Conservation (phyloP, 805 yeast species). For the Ogataea populi-albae region DNA sequence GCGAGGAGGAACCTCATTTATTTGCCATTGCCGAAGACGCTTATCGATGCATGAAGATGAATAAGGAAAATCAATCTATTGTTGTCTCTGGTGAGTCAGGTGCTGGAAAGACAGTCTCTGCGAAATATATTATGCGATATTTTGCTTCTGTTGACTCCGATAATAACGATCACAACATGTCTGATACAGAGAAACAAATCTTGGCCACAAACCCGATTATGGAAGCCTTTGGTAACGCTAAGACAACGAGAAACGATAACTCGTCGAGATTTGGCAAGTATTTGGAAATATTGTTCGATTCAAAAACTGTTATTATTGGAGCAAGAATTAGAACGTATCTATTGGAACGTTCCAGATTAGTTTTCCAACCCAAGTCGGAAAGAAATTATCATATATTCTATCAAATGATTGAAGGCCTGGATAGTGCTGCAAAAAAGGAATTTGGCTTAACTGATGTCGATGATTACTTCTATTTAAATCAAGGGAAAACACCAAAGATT, state of each 20-base stretch:
- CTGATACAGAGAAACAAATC: constrained; percentile 89
- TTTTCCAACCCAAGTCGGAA: constrained; percentile 86
- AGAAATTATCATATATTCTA: constrained; percentile 95
- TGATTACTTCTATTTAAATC: constrained; percentile 80
- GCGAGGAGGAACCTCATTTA: constrained; percentile 94
- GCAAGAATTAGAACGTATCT: constrained; percentile 92
- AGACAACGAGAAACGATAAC: constrained; percentile 94
- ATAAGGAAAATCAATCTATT: constrained; percentile 84
- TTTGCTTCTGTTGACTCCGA: constrained; percentile 86
- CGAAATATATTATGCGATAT: constrained; percentile 95
- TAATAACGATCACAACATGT: constrained; percentile 57
- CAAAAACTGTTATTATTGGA: constrained; percentile 77
- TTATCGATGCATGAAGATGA: constrained; percentile 88
- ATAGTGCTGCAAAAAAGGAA: constrained; percentile 49
- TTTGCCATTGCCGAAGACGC: constrained; percentile 99
- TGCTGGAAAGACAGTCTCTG: constrained; percentile 97
- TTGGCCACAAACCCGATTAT: constrained; percentile 95
- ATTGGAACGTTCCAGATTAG: constrained; percentile 90
- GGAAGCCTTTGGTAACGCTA: constrained; percentile 99
- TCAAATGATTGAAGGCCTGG: constrained; percentile 77
- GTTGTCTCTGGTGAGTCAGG: constrained; percentile 98
- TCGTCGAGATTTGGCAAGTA: constrained; percentile 98
- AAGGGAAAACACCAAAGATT: constrained; percentile 74
- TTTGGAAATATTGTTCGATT: constrained; percentile 83
- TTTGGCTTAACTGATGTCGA: constrained; percentile 62